phyloP scores from a whole-genome alignment of 768 basidiomycete species.

The Sarcodon aspratus region DNA sequence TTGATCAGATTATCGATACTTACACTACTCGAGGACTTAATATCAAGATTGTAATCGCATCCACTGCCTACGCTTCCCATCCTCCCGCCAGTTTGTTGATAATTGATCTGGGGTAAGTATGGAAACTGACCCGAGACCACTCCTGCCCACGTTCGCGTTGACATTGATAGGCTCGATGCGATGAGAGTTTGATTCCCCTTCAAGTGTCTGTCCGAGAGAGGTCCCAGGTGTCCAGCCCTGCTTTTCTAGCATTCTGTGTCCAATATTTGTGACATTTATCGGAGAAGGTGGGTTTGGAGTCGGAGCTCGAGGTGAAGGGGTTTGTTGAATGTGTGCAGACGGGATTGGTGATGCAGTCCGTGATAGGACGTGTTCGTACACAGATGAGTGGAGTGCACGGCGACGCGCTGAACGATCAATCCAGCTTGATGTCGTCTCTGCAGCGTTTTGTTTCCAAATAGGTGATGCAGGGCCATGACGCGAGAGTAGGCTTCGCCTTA shows the following conservation, averaged over 20 bases:
- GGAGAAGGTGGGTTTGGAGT: slow-evolving; percentile 23
- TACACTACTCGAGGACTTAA: not conserved
- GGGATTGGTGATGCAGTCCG: slow-evolving; percentile 10
- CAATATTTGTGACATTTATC: slow-evolving; percentile 47
- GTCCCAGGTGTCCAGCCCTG: slow-evolving; percentile 72
- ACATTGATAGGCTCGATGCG: slow-evolving; percentile 50
- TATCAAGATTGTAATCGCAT: slow-evolving; percentile 3
- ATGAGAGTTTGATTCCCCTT: slow-evolving; percentile 19
- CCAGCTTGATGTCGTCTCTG: slow-evolving; percentile 21
- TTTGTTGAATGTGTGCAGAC: slow-evolving; percentile 1
- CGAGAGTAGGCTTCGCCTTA: slow-evolving; percentile 54
- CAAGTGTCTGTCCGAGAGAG: slow-evolving; percentile 28
- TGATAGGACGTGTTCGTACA: slow-evolving; percentile 29
- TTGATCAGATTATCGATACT: no score
- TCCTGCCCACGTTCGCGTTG: slow-evolving; percentile 28
- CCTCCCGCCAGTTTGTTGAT: slow-evolving; percentile 25
- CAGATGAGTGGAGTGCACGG: slow-evolving; percentile 41
- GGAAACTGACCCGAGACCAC: slow-evolving; percentile 41
- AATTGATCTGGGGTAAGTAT: slow-evolving; percentile 9
- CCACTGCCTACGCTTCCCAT: slow-evolving; percentile 31
- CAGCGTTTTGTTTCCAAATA: not conserved
- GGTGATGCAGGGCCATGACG: slow-evolving; percentile 22
- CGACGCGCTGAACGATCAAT: slow-evolving; percentile 64
- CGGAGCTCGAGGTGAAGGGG: slow-evolving; percentile 10
- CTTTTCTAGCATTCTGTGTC: slow-evolving; percentile 54